Evolutionary conservation across 139 green algal species (phyloP), one percentile per base, ranked within the genome.

Genomic region (Ostreobium quekettii): DNA sequence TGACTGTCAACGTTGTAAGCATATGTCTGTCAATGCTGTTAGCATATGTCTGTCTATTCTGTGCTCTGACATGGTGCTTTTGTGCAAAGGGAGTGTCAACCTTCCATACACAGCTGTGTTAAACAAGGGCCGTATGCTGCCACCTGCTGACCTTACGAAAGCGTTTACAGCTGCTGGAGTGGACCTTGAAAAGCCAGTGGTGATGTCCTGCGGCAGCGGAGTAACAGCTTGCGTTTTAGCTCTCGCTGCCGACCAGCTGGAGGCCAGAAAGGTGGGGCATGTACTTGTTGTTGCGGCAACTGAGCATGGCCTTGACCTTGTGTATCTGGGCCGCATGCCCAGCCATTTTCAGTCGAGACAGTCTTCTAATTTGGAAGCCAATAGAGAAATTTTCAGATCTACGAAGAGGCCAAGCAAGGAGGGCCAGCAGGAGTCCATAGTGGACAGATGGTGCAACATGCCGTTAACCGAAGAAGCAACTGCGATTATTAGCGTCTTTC

Each of bases 201-300:
- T 94, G 2, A 73, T 58, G 26, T 86, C 65, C 31, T 99, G 93
- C 71, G 93, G 93, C 62, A 92, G 82, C 35, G 93, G 93, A 1
- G 83, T 96, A 11, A 98, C 93, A 1, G 93, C 91, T 0, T 94
- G 86, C 71, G 75, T 98, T 4, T 60, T 99, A 53, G 86, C 90
- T 5, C 80, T 97, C 36, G 89, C 78, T 1, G 37, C 84, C 33
- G 48, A 84, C 56, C 61, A 82, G 60, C 24, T 60, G 47, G 72
- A 63, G 65, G 60, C 28, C 26, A 62, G 37, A 1, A 2, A 49
- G 22, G 39, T 46, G 47, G 5, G 37, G 29, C 35, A 64, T 4
- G 1, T 29, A 7, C 60, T 29, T 29, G n/a, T n/a, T n/a, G n/a
- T 48, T 46, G 3, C 26, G 26, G 19, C 29, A 36, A 36, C 31